Evolutionary conservation across 2,329 filamentous ascomycete genomes (phyloP), one percentile per base, ranked within the genome.

Genomic region (Ophiostoma australiae): DNA sequence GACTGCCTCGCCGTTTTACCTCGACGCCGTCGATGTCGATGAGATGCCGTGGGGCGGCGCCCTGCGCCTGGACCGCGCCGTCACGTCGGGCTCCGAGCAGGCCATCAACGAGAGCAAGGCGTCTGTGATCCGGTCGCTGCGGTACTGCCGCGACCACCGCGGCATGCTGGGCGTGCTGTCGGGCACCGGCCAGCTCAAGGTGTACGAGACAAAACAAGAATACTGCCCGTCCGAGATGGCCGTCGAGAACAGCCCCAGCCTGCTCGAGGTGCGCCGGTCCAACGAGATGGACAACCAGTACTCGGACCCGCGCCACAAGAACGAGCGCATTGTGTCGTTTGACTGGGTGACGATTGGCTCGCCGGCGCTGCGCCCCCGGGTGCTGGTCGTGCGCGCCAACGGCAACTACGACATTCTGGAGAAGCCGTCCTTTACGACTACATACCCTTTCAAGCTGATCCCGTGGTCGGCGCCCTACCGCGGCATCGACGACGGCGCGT

Each of bases 261-360:
- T 90, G 17, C 79, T 90, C 0, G 83, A 89, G 72, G 85, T 89
- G 15, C 82, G 84, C 65, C 85, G 82, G 71, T 89, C 88, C 1
- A 83, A 87, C 74, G 87, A 89, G 75, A 84, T 90, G 79, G 87
- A 90, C 74, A 84, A 87, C 68, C 82, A 84, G 23, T 89, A 85
- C 74, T 80, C 82, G 35, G 84, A 86, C 69, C 79, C 81, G 41
- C 80, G 81, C 41, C 81, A 83, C 74, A 85, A 85, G 77, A 83
- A 84, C 74, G 86, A 89, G 70, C 84, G 86, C 27, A 89, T 90
- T 41, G 86, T 90, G 8, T 90, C 88, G 0, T 90, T 90, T 77
- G 88, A 90, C 76, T 90, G 88, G 88, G 80, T 90, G 11, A 89
- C 86, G 3, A 80, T 89, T 67, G 82, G 84, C 13, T 86, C 85